Evolutionary conservation across 495 filamentous ascomycete genomes (phyloP), one percentile per base, ranked within the genome.

Genomic region (Penicillium nucicola): DNA sequence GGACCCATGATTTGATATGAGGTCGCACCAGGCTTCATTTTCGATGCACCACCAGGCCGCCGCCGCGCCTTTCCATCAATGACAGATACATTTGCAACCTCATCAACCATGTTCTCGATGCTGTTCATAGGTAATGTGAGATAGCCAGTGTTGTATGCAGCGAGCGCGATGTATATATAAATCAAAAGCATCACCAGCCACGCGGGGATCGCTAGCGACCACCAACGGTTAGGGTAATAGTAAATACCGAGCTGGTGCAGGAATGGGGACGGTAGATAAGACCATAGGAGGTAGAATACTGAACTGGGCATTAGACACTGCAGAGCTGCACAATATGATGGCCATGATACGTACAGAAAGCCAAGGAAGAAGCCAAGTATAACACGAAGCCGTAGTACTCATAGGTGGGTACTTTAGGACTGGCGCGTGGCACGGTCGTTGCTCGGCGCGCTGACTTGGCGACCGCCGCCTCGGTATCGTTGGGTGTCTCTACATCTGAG

Each of bases 341-440:
- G 14, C 12, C 28, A 17, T 19, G 14, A 37, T 13, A 66, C 76
- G 58, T 57, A 81, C 78, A 66, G 64, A 97, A 97, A 1, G 80
- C 83, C 32, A 91, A 71, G 12, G 81, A 86, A 31, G 84, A 88
- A 58, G 88, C 86, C 20, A 98, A 78, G 66, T 98, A 97, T 20
- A 98, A 79, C 42, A 93, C 92, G 71, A 98, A 97, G 54, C 93
- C 93, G 66, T 98, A 97, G 79, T 98, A 98, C 64, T 98, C 93
- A 68, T 98, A 97, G 0, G 93, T 98, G 8, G 93, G 93, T 1
- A 97, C 91, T 57, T 91, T 92, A 0, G 93, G 93, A 36, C 85
- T 86, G 13, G 91, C 93, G 31, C 91, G 85, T 1, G 93, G 90
- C 12, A 96, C 83, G 0, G 87, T 87, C 36, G 84, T 84, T 31